phyloP scores from a whole-genome alignment of 257 asterid genomes.

The Solanum bulbocastanum region DNA sequence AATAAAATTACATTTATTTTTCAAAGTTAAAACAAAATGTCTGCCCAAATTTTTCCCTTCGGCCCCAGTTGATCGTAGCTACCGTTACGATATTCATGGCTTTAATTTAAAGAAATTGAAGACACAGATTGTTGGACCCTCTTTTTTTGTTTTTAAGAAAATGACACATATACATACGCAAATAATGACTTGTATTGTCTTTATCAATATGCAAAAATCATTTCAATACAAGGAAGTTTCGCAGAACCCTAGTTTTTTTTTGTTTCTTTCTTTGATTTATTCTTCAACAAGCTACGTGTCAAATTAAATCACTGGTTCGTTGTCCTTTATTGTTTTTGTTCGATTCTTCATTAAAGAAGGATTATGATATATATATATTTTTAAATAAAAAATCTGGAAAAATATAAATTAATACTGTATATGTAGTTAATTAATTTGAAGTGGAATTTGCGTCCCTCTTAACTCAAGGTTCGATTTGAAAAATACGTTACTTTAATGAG shows the following conservation, averaged over 20 bases:
- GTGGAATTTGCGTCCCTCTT: neutral
- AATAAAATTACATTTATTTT: too few species aligned
- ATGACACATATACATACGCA: neutral
- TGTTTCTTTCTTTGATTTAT: neutral
- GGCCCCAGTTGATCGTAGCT: neutral
- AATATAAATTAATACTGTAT: neutral
- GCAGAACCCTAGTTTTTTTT: neutral
- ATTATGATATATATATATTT: neutral
- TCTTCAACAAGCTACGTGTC: neutral
- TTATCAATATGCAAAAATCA: neutral
- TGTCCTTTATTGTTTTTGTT: neutral
- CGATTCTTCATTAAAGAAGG: neutral
- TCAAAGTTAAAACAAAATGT: neutral
- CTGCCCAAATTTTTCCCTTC: neutral
- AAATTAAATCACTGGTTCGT: neutral
- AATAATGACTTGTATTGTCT: neutral
- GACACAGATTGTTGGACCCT: neutral
- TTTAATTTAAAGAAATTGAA: neutral
- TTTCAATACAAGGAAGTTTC: neutral
- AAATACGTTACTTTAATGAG: neutral
- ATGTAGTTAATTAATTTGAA: neutral
- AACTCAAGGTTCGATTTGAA: neutral
- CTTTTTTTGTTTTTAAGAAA: neutral
- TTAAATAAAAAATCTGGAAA: too few species aligned
- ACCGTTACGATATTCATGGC: neutral